A percentile compares a stretch with the other conserved stretches of the same genome.
phyloP scores from a whole-genome alignment of 257 asterid species.

The Nicotiana knightiana region DNA sequence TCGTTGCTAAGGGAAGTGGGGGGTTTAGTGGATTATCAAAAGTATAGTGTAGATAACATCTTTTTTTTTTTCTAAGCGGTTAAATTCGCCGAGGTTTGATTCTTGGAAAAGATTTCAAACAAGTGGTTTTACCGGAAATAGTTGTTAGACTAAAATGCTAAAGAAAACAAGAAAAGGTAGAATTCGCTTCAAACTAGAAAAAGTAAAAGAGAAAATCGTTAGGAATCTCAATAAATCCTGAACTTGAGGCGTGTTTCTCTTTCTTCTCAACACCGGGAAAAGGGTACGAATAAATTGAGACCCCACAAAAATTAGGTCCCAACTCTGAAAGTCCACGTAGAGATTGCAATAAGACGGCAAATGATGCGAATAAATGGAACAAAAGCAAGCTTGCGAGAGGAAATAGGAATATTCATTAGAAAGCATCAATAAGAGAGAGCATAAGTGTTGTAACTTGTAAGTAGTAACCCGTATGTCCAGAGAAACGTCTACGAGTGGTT shows the following conservation, averaged over 20 bases:
- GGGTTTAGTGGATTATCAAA: neutral
- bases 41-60: neutral
- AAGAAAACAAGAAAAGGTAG: neutral
- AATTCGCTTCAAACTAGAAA: neutral
- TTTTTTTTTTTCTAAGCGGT: neutral
- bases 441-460: neutral
- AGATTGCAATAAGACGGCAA: neutral
- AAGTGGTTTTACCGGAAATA: too few species aligned
- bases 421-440: neutral
- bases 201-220: neutral
- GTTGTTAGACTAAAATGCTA: neutral
- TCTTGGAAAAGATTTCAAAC: neutral
- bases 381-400: neutral
- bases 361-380: neutral
- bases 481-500: neutral
- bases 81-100: neutral
- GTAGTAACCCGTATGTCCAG: neutral
- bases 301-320: neutral
- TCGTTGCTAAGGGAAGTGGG: neutral
- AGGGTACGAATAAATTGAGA: neutral
- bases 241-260: neutral
- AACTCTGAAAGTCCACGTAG: neutral
- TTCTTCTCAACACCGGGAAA: neutral
- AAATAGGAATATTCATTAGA: neutral
- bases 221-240: neutral